phyloP scores from a whole-genome alignment of 2,329 filamentous ascomycete species.

The Aureobasidium sp. region DNA sequence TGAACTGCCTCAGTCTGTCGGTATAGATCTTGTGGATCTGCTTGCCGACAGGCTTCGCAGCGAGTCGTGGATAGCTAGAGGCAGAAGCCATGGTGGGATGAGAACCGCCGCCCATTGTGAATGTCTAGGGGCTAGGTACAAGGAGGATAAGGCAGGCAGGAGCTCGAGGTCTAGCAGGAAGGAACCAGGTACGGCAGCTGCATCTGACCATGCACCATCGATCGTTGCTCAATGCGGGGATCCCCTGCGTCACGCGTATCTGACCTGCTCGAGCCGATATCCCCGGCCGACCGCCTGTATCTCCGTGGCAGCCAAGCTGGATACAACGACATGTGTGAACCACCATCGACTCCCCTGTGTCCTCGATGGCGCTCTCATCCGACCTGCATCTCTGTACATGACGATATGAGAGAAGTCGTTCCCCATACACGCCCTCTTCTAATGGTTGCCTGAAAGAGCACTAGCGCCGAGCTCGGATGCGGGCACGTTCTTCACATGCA shows the following conservation, averaged over 20 bases:
- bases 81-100: slow-evolving; percentile 24
- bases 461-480: slow-evolving; percentile 1
- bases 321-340: not conserved
- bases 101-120: slow-evolving; percentile 33
- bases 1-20: slow-evolving; percentile 76
- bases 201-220: not conserved
- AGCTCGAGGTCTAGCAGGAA: not conserved
- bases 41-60: slow-evolving; percentile 57
- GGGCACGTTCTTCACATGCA: not conserved
- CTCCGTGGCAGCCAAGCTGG: not conserved
- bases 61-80: slow-evolving; percentile 43
- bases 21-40: slow-evolving; percentile 80
- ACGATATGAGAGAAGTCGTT: not conserved
- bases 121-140: not conserved
- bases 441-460: not conserved
- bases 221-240: slow-evolving; percentile 3
- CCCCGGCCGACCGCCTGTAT: not conserved
- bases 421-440: not conserved
- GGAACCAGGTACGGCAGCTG: slow-evolving; percentile 5
- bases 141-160: not conserved
- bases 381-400: not conserved
- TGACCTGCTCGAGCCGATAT: not conserved
- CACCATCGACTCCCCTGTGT: not conserved
- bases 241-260: not conserved
- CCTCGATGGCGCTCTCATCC: not conserved